These are phyloP conservation scores for Apostasia ramifera DNA, from an alignment of 106 monocot species.

Conservation along the genomic window DNA sequence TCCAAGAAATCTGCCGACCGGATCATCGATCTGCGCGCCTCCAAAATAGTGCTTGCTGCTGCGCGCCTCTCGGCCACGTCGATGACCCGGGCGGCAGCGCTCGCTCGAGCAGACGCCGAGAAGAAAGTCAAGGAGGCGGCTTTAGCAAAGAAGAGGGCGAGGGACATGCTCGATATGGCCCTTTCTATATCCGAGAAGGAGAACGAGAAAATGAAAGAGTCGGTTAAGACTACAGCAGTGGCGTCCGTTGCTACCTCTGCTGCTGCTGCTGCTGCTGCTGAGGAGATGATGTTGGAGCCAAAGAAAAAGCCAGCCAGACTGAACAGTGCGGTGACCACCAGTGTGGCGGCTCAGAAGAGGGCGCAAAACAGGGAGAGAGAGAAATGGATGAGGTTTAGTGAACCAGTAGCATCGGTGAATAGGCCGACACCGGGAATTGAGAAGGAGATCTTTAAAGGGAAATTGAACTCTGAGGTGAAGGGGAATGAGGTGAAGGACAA, in stretches of 20 bases:
- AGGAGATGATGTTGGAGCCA: neutral
- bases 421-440: neutral
- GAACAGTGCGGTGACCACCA: neutral
- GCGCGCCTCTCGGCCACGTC: conserved; percentile 37
- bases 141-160: conserved; percentile 56
- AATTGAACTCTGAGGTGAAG: neutral
- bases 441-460: neutral
- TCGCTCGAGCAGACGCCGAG: conserved; percentile 38
- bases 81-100: conserved; percentile 35
- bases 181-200: conserved; percentile 12
- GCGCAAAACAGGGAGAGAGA: conserved; percentile 25
- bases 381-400: conserved; percentile 31
- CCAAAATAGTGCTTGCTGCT: conserved; percentile 39
- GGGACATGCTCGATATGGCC: conserved; percentile 51
- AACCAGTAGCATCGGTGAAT: conserved; percentile 5
- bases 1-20: conserved; percentile 3
- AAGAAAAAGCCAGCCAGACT: conserved; percentile 8
- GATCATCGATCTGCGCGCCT: conserved; percentile 11
- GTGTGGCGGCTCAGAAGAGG: conserved; percentile 11
- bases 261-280: neutral
- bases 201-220: conserved; percentile 12
- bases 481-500: neutral
- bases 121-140: conserved; percentile 56
- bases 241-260: neutral
- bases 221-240: neutral